Percentiles rank a stretch among this genome's conserved stretches.
Conservation (phyloP, 768 basidiomycete species). For the Mycena belliarum region DNA sequence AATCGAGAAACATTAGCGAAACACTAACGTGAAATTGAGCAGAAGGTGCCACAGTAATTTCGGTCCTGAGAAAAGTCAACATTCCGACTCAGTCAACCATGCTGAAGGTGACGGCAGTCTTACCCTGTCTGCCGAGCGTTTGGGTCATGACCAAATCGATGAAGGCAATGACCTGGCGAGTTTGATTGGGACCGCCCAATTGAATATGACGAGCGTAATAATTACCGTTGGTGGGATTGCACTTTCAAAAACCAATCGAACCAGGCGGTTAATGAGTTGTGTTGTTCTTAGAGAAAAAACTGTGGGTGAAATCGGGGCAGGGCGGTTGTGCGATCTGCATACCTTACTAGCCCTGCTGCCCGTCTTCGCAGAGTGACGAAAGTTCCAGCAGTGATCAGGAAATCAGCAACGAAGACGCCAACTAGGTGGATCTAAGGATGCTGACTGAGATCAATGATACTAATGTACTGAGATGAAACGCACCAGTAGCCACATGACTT, state of each 20-base stretch:
- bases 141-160: slow-evolving; percentile 14
- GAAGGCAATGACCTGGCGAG: background rate
- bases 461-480: background rate
- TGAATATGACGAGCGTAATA: too few relatives aligned
- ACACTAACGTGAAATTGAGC: slow-evolving; percentile 3
- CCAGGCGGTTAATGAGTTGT: slow-evolving; percentile 1
- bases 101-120: background rate
- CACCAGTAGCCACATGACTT: slow-evolving; percentile 11
- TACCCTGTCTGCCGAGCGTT: background rate
- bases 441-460: too few relatives aligned
- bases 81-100: background rate
- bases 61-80: background rate
- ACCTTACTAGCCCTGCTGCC: slow-evolving; percentile 1
- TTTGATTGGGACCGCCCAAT: too few relatives aligned
- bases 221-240: background rate
- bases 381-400: slow-evolving; percentile 8
- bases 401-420: slow-evolving; percentile 10
- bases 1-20: too few relatives aligned
- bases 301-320: background rate
- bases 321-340: background rate
- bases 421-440: slow-evolving; percentile 6
- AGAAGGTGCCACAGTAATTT: slow-evolving; percentile 7
- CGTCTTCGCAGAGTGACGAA: background rate
- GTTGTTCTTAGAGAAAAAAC: background rate
- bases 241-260: slow-evolving; percentile 10